Percentiles rank a stretch among this genome's conserved stretches.
phyloP scores from a whole-genome alignment of 1,284 basidiomycete species.

The Tausonia pullulans region DNA sequence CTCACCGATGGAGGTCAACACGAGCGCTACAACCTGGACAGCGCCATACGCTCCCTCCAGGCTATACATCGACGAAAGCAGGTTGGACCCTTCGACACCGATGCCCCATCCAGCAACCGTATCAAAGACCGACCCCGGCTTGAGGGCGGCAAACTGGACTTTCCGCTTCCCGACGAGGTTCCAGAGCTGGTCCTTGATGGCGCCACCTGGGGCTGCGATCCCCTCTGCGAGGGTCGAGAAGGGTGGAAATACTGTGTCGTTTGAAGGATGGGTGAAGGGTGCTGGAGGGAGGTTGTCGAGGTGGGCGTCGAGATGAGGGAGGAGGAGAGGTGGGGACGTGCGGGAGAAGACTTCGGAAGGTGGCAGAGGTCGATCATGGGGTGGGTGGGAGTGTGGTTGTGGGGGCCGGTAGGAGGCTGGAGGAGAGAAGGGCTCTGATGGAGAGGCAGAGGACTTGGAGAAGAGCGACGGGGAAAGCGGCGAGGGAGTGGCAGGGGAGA shows the following conservation, averaged over 20 bases:
- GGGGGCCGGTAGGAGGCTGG: no score
- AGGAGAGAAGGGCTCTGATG: no score
- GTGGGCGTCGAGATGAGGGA: conserved; percentile 4
- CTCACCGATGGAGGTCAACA: conserved; percentile 52
- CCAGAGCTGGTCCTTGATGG: neutral
- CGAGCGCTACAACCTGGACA: conserved; percentile 55
- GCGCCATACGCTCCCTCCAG: conserved; percentile 54
- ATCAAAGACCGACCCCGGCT: neutral
- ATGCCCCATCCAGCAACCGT: neutral
- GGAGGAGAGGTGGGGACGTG: neutral
- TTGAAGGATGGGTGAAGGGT: neutral
- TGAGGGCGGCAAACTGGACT: neutral
- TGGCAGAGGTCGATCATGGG: neutral
- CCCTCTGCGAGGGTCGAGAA: no score
- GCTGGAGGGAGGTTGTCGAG: neutral
- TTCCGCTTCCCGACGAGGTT: neutral
- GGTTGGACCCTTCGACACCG: neutral
- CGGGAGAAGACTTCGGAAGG: conserved; percentile 1
- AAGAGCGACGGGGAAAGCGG: no score
- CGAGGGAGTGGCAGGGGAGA: no score
- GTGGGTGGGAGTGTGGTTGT: no score
- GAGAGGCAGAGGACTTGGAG: no score
- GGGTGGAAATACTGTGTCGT: neutral
- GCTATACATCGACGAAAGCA: conserved; percentile 39
- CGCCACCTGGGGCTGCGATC: no score